Conservation (phyloP, 371 early-diverging fungal genomes). For the Blastocladiella emersonii region DNA sequence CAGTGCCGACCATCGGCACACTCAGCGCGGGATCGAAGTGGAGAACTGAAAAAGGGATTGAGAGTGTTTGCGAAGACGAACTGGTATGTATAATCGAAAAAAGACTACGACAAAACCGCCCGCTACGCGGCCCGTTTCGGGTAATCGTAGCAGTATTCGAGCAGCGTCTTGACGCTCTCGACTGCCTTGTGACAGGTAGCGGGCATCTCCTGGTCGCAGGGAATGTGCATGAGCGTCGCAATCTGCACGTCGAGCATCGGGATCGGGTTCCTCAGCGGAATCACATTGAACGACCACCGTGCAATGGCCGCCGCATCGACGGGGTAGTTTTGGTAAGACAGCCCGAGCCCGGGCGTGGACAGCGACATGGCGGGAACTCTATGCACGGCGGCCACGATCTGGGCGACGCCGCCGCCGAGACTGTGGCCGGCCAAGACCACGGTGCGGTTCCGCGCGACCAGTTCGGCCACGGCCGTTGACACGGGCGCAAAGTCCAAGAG, state of each 20-base stretch:
- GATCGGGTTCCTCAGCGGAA: not conserved
- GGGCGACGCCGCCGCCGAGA: not conserved
- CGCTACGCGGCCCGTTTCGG: too few species aligned
- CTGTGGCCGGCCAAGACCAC: not conserved
- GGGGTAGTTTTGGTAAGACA: not conserved
- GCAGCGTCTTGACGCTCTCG: not conserved
- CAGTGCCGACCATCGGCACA: too few species aligned
- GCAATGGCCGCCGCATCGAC: not conserved
- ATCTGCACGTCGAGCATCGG: not conserved
- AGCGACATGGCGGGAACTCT: not conserved
- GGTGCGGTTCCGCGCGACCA: not conserved
- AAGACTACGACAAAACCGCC: too few species aligned
- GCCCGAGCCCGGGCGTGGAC: not conserved
- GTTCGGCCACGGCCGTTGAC: constrained; percentile 2
- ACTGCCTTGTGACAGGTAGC: not conserved
- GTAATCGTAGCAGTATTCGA: not conserved
- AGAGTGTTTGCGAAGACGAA: too few species aligned
- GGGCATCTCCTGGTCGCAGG: not conserved
- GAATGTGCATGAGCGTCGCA: not conserved
- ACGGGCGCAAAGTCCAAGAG: constrained; percentile 13
- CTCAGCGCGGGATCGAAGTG: too few species aligned
- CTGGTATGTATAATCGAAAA: too few species aligned
- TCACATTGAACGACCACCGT: not conserved
- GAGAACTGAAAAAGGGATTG: too few species aligned
- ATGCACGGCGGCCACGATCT: not conserved